Conservation (phyloP, 306 rosid species). For the Arachis hypogaea region DNA sequence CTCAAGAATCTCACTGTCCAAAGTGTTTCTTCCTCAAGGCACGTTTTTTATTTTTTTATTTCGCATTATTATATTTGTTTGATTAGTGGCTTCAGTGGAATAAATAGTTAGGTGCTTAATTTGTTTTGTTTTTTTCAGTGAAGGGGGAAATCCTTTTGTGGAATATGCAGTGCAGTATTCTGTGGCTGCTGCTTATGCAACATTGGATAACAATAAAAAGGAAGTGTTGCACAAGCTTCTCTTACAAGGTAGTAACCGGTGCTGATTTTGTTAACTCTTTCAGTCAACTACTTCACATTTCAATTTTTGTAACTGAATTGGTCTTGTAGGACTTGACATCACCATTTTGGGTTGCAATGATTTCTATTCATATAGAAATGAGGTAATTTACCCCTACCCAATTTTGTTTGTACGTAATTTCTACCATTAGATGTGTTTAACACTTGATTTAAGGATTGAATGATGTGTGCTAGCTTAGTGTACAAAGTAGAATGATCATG, state of each 20-base stretch:
- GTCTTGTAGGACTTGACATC: slow-evolving; percentile 79
- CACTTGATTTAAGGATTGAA: too few species aligned
- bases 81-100: slow-evolving; percentile 7
- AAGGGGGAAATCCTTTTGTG: slow-evolving; percentile 83
- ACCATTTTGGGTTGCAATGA: slow-evolving; percentile 92
- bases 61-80: slow-evolving; percentile 5
- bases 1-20: slow-evolving; percentile 61
- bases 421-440: background rate
- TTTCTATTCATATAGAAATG: slow-evolving; percentile 88
- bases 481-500: too few species aligned
- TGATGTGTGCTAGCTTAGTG: too few species aligned
- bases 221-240: slow-evolving; percentile 68
- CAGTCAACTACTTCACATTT: background rate
- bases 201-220: slow-evolving; percentile 59
- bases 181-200: slow-evolving; percentile 84
- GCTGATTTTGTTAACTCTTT: slow-evolving; percentile 31
- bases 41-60: slow-evolving; percentile 20
- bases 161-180: slow-evolving; percentile 89
- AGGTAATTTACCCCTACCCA: slow-evolving; percentile 52
- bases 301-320: slow-evolving; percentile 43
- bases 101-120: slow-evolving; percentile 19
- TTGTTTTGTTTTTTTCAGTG: slow-evolving; percentile 62
- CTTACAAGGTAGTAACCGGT: slow-evolving; percentile 59
- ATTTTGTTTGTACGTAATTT: slow-evolving; percentile 1
- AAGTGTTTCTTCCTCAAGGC: slow-evolving; percentile 68